Evolutionary conservation across 164 flowering plant genomes (phyloP).

Genomic region (Vitis rupestris): DNA sequence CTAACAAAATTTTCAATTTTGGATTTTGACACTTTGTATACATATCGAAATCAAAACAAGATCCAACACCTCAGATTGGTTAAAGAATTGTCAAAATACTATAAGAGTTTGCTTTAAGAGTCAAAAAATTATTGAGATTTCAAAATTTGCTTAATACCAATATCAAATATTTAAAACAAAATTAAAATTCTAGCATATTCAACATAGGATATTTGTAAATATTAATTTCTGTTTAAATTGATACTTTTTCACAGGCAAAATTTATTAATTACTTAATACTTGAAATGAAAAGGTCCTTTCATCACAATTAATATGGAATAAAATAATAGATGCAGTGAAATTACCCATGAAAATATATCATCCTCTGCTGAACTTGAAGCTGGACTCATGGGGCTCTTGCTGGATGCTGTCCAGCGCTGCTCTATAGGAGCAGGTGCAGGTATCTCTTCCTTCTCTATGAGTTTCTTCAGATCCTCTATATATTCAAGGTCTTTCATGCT

Average conservation of each 20-base stretch:
- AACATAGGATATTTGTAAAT: too few species aligned
- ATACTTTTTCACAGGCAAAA: too few species aligned
- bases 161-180: too few species aligned
- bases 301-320: conserved; percentile 3
- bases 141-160: neutral
- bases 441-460: conserved; percentile 70
- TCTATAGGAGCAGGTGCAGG: conserved; percentile 99
- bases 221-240: too few species aligned
- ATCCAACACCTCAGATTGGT: neutral
- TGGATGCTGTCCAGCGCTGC: conserved; percentile 91
- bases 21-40: neutral
- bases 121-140: neutral
- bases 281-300: neutral
- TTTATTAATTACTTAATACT: too few species aligned
- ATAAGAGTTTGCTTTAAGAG: neutral
- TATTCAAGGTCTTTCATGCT: conserved; percentile 91
- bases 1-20: neutral
- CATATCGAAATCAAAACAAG: neutral
- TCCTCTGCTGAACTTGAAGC: conserved; percentile 75
- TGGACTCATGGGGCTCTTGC: conserved; percentile 92
- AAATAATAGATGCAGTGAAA: conserved; percentile 2
- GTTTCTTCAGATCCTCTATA: conserved; percentile 77
- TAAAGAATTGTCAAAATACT: neutral
- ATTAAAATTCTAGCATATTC: too few species aligned
- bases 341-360: conserved; percentile 98